A percentile compares a stretch with the other conserved stretches of the same genome.
Conservation (phyloP, 805 yeast species). For the Saturnispora kantuleensis region DNA sequence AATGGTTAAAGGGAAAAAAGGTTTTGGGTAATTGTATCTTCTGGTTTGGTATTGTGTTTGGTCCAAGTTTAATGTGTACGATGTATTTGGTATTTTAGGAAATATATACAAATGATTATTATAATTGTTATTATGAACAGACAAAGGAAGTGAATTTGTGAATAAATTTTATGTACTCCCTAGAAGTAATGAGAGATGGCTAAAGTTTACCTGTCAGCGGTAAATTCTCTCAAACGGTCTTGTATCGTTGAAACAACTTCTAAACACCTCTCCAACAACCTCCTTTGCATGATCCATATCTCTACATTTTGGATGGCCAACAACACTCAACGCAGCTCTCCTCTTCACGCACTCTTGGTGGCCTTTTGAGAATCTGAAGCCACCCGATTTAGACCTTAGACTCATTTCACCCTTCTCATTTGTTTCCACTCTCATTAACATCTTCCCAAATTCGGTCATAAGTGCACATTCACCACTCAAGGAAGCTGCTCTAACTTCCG, state of each 20-base stretch:
- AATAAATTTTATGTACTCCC: no score
- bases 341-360: slow-evolving; percentile 88
- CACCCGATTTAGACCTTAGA: slow-evolving; percentile 1
- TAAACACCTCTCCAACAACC: slow-evolving; percentile 83
- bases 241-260: slow-evolving; percentile 87
- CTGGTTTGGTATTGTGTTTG: slow-evolving; percentile 86
- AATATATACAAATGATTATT: not conserved
- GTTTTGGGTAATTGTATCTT: slow-evolving; percentile 72
- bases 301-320: slow-evolving; percentile 77
- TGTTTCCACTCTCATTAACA: slow-evolving; percentile 18
- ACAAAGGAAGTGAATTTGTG: no score
- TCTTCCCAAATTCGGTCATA: slow-evolving; percentile 60
- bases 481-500: slow-evolving; percentile 89
- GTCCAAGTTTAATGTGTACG: slow-evolving; percentile 83
- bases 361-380: slow-evolving; percentile 38
- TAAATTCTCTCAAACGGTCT: slow-evolving; percentile 93
- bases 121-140: not conserved
- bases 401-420: slow-evolving; percentile 6
- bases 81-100: slow-evolving; percentile 63
- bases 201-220: slow-evolving; percentile 29
- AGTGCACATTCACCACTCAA: slow-evolving; percentile 93
- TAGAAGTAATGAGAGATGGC: no score
- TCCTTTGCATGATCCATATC: slow-evolving; percentile 62
- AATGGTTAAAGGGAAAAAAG: slow-evolving; percentile 42
- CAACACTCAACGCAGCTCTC: slow-evolving; percentile 77